Evolutionary conservation across 2,329 filamentous ascomycete species (phyloP).

Genomic region (Ilyonectria destructans): DNA sequence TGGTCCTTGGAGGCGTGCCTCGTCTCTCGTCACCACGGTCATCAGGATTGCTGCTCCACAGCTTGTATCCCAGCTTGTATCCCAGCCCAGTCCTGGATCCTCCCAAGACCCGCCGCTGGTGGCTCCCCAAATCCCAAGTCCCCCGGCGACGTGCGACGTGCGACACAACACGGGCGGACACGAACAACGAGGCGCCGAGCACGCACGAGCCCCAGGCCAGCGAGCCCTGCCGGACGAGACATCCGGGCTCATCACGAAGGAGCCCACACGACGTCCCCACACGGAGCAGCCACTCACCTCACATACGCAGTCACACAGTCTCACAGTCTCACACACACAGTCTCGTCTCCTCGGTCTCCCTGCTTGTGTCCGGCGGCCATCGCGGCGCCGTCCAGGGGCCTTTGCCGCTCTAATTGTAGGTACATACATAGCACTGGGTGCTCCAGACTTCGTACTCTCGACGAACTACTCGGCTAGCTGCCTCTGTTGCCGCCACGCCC

Average conservation of each 20-base stretch:
- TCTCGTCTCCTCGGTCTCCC: conserved; percentile 20
- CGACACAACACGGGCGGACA: conserved; percentile 27
- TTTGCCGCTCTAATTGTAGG: conserved; percentile 20
- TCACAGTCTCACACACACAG: conserved; percentile 33
- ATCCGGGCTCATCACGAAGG: conserved; percentile 32
- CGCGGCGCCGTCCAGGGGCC: not conserved
- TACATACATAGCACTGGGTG: conserved; percentile 6
- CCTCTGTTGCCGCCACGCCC: conserved; percentile 17
- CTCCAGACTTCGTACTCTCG: conserved; percentile 1
- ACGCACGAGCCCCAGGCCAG: conserved; percentile 26
- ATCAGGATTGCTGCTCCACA: conserved; percentile 13
- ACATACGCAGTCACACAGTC: conserved; percentile 17
- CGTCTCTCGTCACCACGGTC: conserved; percentile 17
- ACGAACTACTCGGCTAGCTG: conserved; percentile 20
- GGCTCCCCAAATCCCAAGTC: conserved; percentile 16
- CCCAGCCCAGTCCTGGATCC: conserved; percentile 15
- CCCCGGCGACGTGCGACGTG: conserved; percentile 10
- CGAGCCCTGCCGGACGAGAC: conserved; percentile 31
- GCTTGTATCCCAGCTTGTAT: not conserved
- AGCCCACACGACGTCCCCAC: conserved; percentile 28
- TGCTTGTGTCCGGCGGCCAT: conserved; percentile 10
- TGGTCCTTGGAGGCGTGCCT: not conserved
- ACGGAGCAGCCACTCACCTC: conserved; percentile 28
- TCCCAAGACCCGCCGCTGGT: conserved; percentile 6
- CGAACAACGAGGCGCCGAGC: conserved; percentile 23